Evolutionary conservation across 495 filamentous ascomycete genomes (phyloP).

Genomic region (Penicillium pancosmium): DNA sequence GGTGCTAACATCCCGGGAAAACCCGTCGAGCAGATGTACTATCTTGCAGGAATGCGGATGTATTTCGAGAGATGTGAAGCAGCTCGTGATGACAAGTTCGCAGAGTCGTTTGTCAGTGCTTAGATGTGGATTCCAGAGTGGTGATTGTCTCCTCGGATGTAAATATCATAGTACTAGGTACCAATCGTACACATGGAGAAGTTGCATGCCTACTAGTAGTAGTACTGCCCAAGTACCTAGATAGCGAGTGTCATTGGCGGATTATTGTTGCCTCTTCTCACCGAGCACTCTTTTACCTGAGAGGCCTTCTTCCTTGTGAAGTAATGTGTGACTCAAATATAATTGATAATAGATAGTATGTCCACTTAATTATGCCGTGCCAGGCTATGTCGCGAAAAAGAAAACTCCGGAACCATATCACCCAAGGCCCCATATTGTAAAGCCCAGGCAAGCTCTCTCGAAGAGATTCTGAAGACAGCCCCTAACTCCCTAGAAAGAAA

Average conservation of each 20-base stretch:
- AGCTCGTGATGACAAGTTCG: constrained; percentile 5
- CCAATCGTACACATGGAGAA: no score
- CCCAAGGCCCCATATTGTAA: background rate
- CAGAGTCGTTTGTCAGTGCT: constrained; percentile 3
- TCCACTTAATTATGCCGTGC: background rate
- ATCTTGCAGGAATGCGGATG: constrained; percentile 25
- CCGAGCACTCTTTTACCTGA: background rate
- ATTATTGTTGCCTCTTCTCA: background rate
- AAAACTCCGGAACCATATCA: background rate
- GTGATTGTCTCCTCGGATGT: background rate
- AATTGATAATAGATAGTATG: background rate
- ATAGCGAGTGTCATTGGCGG: no score
- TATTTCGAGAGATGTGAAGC: constrained; percentile 19
- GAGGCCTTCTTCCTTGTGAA: no score
- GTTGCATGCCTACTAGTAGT: no score
- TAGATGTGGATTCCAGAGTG: background rate
- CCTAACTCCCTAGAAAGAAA: background rate
- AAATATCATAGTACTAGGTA: no score
- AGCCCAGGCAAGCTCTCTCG: background rate
- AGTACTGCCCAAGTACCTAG: no score
- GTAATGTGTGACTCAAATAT: constrained; percentile 9
- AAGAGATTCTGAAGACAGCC: background rate
- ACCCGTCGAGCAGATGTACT: constrained; percentile 45
- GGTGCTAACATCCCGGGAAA: constrained; percentile 53
- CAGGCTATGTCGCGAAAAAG: background rate